Base-by-base conservation (phyloP, 2,329 filamentous ascomycete genomes). In the Chrysosphaeria jannelii region DNA sequence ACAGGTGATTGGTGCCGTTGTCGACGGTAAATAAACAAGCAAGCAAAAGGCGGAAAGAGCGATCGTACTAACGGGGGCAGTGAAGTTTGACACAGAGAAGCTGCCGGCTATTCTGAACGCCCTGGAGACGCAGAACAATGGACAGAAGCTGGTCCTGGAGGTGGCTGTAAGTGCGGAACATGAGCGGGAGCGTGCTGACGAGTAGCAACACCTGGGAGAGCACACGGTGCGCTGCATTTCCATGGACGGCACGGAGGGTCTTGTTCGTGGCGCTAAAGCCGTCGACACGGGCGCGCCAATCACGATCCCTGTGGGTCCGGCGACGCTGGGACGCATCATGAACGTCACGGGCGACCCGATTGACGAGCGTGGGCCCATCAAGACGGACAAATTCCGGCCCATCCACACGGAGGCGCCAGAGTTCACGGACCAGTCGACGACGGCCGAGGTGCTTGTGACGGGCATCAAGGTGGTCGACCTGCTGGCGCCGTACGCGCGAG, bases 391-490 rank as follows among this genome's bases (percentile, higher is more conserved):
- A 64, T 61, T 52, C 47, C 52, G 65, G 19, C 74, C 85, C 35
- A 97, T 97, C 42, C 85, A 97, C 66, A 63, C 76, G 48, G 81
- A 97, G 36, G 66, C 85, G 37, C 85, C 85, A 36, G 53, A 55
- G 46, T 97, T 93, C 63, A 60, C 61, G 38, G 85, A 97, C 45
- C 85, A 97, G 62, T 88, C 85, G 36, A 97, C 85, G 40, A 60
- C 65, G 41, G 85, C 85, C 40, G 85, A 97, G 59, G 68, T 97
- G 51, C 67, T 97, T 39, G 74, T 88, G 42, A 97, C 85, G 39
- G 85, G 85, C 69, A 97, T 97, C 67, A 97, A 97, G 72, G 85
- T 97, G 51, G 85, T 97, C 56, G 85, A 97, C 51, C 65, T 97
- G 37, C 68, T 97, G 44, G 85, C 85, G 42, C 85, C 85, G 43